Conservation (phyloP, 2,329 filamentous ascomycete genomes). For the Venturiaceae sp. region DNA sequence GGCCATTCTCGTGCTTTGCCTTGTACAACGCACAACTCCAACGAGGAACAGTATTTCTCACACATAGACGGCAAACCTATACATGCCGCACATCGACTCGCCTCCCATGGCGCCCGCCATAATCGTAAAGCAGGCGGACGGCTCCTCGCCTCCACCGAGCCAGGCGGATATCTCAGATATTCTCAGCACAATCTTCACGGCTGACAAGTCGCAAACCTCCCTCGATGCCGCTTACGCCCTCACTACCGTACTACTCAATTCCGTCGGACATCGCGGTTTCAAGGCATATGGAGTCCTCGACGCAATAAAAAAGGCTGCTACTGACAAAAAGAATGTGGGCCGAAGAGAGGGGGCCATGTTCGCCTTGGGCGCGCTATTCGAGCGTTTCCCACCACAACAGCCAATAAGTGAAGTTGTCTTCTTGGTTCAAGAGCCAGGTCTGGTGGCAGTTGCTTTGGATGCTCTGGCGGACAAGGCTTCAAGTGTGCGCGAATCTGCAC, state of each 20-base stretch:
- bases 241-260: constrained; percentile 53
- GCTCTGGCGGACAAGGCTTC: constrained; percentile 81
- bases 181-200: constrained; percentile 33
- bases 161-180: constrained; percentile 35
- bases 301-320: constrained; percentile 65
- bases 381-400: constrained; percentile 72
- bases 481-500: constrained; percentile 81
- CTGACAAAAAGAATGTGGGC: constrained; percentile 86
- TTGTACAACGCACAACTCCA: not conserved
- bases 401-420: constrained; percentile 73
- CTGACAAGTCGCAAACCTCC: constrained; percentile 44
- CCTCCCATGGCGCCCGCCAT: constrained; percentile 37
- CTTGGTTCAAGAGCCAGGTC: constrained; percentile 66
- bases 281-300: constrained; percentile 52
- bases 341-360: constrained; percentile 90
- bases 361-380: constrained; percentile 84
- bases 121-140: constrained; percentile 33
- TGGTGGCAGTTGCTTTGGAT: constrained; percentile 69
- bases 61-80: not conserved
- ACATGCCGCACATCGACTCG: constrained; percentile 42
- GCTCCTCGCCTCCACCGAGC: constrained; percentile 28
- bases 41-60: not conserved
- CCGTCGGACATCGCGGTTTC: constrained; percentile 54
- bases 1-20: not conserved
- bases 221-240: constrained; percentile 57